Evolutionary conservation across 768 basidiomycete species (phyloP).

Genomic region (Lactarius tabidus): DNA sequence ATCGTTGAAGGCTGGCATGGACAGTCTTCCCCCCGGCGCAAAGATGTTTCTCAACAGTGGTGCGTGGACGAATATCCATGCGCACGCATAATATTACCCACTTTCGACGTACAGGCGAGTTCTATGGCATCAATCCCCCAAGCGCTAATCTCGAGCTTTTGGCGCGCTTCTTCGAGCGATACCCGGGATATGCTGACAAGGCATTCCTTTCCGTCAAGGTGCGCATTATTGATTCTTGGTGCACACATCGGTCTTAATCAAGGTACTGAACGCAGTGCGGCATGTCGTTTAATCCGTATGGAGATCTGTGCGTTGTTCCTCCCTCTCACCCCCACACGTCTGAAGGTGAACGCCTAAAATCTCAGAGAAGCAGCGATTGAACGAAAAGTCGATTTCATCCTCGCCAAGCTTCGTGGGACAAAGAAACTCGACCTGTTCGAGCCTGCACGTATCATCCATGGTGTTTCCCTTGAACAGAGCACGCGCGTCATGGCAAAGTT

Average conservation of each 20-base stretch:
- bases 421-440: slow-evolving; percentile 62
- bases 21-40: slow-evolving; percentile 40
- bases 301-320: slow-evolving; percentile 13
- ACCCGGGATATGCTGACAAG: slow-evolving; percentile 43
- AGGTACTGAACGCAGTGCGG: slow-evolving; percentile 8
- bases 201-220: slow-evolving; percentile 51
- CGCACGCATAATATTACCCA: not conserved
- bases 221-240: not conserved
- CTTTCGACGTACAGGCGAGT: slow-evolving; percentile 40
- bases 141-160: slow-evolving; percentile 49
- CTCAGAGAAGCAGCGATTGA: slow-evolving; percentile 15
- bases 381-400: slow-evolving; percentile 22
- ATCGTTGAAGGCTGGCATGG: slow-evolving; percentile 51
- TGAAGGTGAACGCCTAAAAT: not conserved
- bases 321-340: not conserved
- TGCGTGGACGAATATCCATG: slow-evolving; percentile 24
- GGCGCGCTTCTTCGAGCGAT: slow-evolving; percentile 45
- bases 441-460: slow-evolving; percentile 45
- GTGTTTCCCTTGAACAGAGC: slow-evolving; percentile 44
- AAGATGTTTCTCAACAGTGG: slow-evolving; percentile 54
- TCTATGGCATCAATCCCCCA: slow-evolving; percentile 47
- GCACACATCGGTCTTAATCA: not conserved
- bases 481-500: slow-evolving; percentile 42
- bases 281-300: slow-evolving; percentile 15
- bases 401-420: slow-evolving; percentile 42